phyloP scores from a whole-genome alignment of 768 basidiomycete species.

The Sutorius australiensis region DNA sequence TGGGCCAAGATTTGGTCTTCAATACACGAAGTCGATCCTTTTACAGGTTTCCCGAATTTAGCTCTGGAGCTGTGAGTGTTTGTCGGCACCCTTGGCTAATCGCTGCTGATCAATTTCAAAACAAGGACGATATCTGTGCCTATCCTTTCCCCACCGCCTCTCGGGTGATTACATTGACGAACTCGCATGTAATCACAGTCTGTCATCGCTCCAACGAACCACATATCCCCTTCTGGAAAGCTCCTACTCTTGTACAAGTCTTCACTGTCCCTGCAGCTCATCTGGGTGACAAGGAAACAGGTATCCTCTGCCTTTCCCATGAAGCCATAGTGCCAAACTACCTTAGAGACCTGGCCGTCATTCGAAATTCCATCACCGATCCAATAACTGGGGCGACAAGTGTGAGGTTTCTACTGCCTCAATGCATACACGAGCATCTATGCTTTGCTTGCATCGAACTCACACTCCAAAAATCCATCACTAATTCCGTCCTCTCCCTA shows the following conservation, averaged over 20 bases:
- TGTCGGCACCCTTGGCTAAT: not conserved
- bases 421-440: too few relatives aligned
- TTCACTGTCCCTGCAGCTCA: not conserved
- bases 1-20: not conserved
- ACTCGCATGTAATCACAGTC: slow-evolving; percentile 2
- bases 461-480: not conserved
- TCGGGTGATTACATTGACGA: not conserved
- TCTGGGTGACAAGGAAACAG: not conserved
- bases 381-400: too few relatives aligned
- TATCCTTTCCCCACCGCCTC: not conserved
- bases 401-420: too few relatives aligned
- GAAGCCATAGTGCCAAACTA: too few relatives aligned
- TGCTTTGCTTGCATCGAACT: not conserved
- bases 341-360: too few relatives aligned
- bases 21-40: not conserved
- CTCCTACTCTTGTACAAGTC: slow-evolving; percentile 1
- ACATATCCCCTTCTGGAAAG: not conserved
- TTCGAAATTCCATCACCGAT: too few relatives aligned
- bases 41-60: not conserved
- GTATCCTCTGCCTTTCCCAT: too few relatives aligned
- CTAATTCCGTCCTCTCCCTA: not conserved
- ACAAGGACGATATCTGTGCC: not conserved
- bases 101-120: not conserved
- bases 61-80: not conserved
- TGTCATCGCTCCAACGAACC: not conserved